These are phyloP conservation scores for Geranium rotundifolium DNA, from an alignment of 345 rosid species.

Conservation along the genomic window DNA sequence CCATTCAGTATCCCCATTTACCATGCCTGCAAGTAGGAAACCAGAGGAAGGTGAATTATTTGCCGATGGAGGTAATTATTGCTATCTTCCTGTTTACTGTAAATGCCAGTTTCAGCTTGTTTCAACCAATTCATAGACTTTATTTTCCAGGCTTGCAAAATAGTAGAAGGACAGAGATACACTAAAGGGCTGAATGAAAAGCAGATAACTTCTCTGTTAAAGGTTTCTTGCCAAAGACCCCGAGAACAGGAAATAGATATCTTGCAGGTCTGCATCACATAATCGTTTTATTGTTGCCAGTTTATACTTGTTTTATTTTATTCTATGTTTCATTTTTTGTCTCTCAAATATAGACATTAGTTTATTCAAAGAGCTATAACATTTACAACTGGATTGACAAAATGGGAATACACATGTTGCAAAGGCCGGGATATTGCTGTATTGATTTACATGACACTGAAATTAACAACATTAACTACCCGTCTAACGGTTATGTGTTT, in stretches of 20 bases:
- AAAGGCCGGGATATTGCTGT: no score
- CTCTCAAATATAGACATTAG: no score
- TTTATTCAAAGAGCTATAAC: no score
- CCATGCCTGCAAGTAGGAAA: slow-evolving; percentile 99
- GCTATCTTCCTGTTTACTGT: background rate
- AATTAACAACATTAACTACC: no score
- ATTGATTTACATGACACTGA: no score
- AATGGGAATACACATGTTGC: no score
- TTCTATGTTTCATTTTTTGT: background rate
- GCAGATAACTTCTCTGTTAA: slow-evolving; percentile 82
- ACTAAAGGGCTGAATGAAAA: slow-evolving; percentile 88
- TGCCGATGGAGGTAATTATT: slow-evolving; percentile 87
- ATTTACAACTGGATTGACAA: no score
- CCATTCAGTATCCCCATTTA: slow-evolving; percentile 77
- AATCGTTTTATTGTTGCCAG: background rate
- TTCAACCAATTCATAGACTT: background rate
- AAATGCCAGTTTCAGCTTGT: background rate
- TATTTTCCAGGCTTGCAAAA: slow-evolving; percentile 65
- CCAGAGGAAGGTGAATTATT: slow-evolving; percentile 90
- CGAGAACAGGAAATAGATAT: slow-evolving; percentile 73
- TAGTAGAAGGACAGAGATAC: slow-evolving; percentile 95
- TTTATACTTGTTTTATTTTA: no score
- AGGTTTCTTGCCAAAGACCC: slow-evolving; percentile 94
- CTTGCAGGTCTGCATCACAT: slow-evolving; percentile 31
- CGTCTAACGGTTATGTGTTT: background rate